Evolutionary conservation across 495 filamentous ascomycete species (phyloP), one percentile per base, ranked within the genome.

Genomic region (Extremus antarcticus): DNA sequence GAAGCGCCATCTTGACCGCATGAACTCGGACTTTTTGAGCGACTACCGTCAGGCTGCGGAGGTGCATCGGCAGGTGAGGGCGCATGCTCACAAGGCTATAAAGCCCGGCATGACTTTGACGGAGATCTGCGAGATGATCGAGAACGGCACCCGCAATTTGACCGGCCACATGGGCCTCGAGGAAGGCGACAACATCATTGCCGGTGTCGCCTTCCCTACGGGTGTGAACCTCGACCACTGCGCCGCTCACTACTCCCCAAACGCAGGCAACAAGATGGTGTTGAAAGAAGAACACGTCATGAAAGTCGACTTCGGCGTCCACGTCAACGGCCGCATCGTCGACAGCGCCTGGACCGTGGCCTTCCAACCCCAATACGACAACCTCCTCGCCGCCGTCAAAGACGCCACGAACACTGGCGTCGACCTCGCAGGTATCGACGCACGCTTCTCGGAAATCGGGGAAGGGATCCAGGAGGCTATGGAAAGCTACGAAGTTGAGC

Each of bases 261-360:
- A 84, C 59, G 77, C 80, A 0, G 79, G 80, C 4, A 75, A 78
- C 56, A 82, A 81, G 67, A 73, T 76, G 57, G 63, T 82, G 46
- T 61, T 84, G 47, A 63, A 79, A 40, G 47, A 74, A 49, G 72
- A 74, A 16, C 79, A 84, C 66, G 79, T 84, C 11, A 77, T 84
- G 77, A 84, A 82, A 58, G 76, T 84, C n/a, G 81, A 84, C 60
- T 81, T 83, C 60, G 81, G 81, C 24, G 78, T 81, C 25, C 81
- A 84, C 53, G 65, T 84, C 58, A 82, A 83, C 57, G 81, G 81
- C 32, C 70, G 79, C 54, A 84, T 84, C 59, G 80, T 84, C 25
- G 81, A 84, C 61, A 77, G 74, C 62, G 81, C 81, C 0, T 84
- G 82, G 56, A 84, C 81, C 2, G 70, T 84, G 67, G 66, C 78